Evolutionary conservation across 202 grass and related monocot genomes (phyloP), one percentile per base, ranked within the genome.

Genomic region (Bolboschoenoplectus hybrid): DNA sequence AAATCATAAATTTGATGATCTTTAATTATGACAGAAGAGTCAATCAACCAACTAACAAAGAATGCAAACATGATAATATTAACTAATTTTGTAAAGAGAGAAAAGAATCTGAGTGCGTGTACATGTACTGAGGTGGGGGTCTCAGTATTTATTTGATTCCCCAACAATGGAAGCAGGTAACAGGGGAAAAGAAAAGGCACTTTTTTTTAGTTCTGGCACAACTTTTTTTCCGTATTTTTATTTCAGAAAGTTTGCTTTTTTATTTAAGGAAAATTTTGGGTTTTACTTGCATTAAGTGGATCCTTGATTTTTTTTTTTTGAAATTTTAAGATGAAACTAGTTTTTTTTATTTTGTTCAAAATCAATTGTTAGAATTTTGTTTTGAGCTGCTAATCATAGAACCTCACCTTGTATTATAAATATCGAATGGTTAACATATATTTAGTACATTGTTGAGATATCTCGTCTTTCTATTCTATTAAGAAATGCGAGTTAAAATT

Each of bases 191-290:
- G 5, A 53, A 38, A 76, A 53, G 13, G 49, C 50, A 55, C 73
- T 77, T 75, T 73, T 74, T 1, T 51, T 9, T 63, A 12, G 45
- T 74, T 74, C 36, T 70, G 19, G 44, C 19, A 74, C 9, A 69
- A 72, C 43, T 50, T 74, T 32, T 32, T 55, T 53, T 76, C 19
- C 50, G 9, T 26, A 26, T 26, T 26, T 26, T 26, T 26, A 26
- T 26, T 26, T 26, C 26, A 26, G 26, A 26, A 26, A 26, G 10
- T 67, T 67, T 61, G 50, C 9, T 11, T 12, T 62, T 26, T 63
- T 34, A 34, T 63, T 63, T 32, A 63, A 63, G 61, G 50, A 12
- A 11, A 52, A 11, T 52, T 26, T 26, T 26, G 26, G 26, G 26
- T 26, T 26, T 26, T 26, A 26, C 26, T 26, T 26, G 26, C 26